phyloP scores from a whole-genome alignment of 2,329 filamentous ascomycete genomes.

The Pseudocercospora ulei region DNA sequence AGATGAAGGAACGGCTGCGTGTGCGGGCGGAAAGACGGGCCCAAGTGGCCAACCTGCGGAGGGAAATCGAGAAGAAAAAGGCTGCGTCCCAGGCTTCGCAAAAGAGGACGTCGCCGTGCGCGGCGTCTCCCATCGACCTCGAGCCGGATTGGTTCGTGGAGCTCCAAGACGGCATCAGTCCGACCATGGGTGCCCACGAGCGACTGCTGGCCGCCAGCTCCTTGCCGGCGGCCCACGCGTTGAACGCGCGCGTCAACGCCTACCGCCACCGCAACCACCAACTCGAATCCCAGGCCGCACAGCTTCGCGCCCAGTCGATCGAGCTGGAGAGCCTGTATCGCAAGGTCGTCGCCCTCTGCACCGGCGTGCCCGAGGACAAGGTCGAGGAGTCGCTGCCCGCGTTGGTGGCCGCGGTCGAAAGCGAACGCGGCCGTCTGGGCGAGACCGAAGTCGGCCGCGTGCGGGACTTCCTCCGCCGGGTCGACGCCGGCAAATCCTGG shows the following conservation, averaged over 20 bases:
- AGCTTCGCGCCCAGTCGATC: constrained; percentile 66
- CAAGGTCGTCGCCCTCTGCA: constrained; percentile 78
- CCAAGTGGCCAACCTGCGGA: constrained; percentile 72
- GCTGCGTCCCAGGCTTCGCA: constrained; percentile 15
- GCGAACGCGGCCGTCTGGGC: constrained; percentile 47
- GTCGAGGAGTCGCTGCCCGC: constrained; percentile 73
- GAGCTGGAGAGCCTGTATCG: constrained; percentile 83
- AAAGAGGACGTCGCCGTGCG: constrained; percentile 37
- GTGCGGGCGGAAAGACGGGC: constrained; percentile 55
- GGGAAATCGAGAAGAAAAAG: constrained; percentile 43
- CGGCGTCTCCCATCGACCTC: constrained; percentile 15
- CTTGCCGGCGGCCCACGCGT: constrained; percentile 24
- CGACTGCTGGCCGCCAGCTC: constrained; percentile 25
- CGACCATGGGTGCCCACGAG: constrained; percentile 19
- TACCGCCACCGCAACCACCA: constrained; percentile 66
- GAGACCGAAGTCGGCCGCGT: constrained; percentile 59
- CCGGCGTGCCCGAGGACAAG: constrained; percentile 63
- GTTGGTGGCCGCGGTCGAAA: constrained; percentile 78
- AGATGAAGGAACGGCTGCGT: constrained; percentile 56
- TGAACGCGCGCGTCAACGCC: constrained; percentile 60
- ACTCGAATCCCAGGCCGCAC: constrained; percentile 57
- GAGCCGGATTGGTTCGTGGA: constrained; percentile 35
- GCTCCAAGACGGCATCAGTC: constrained; percentile 21
- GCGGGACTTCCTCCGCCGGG: constrained; percentile 66
- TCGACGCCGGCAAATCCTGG: constrained; percentile 43